Conservation (phyloP, 371 early-diverging fungal species). For the Parasitella parasitica region DNA sequence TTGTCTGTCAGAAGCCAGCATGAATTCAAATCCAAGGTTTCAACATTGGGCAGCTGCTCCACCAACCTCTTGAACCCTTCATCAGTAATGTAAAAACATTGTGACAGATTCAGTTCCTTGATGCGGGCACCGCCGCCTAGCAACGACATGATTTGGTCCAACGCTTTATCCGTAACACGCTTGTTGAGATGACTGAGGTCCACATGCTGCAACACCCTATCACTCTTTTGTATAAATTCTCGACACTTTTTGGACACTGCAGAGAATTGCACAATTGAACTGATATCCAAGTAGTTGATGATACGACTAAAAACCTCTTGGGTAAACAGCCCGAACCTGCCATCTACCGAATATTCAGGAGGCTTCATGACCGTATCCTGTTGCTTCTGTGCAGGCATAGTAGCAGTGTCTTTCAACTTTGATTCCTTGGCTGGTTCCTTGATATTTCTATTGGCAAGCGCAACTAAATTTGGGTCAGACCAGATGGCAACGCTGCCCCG, state of each 20-base stretch:
- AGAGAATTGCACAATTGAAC: constrained; percentile 20
- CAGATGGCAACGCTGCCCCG: constrained; percentile 83
- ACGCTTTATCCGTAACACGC: constrained; percentile 36
- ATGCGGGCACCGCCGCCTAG: constrained; percentile 23
- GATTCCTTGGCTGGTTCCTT: constrained; percentile 9
- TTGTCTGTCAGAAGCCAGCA: constrained; percentile 82
- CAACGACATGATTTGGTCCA: constrained; percentile 11
- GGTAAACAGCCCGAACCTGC: constrained; percentile 12
- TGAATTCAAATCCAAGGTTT: constrained; percentile 61
- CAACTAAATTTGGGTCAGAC: constrained; percentile 71
- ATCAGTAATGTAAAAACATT: constrained; percentile 57
- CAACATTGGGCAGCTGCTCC: constrained; percentile 37
- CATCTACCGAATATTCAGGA: not conserved
- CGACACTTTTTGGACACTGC: constrained; percentile 27
- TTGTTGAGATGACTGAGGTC: constrained; percentile 49
- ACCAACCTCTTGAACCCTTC: constrained; percentile 40
- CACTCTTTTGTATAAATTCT: constrained; percentile 28
- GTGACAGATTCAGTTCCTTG: constrained; percentile 28
- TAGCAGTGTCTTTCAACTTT: not conserved
- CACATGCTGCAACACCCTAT: constrained; percentile 30
- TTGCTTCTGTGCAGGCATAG: not conserved
- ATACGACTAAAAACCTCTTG: constrained; percentile 22
- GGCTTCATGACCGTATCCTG: not conserved
- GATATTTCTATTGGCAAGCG: constrained; percentile 39
- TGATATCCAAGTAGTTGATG: constrained; percentile 31